These are phyloP conservation scores for Fraxinus floribunda DNA, from an alignment of 305 asterid species.

Conservation along the genomic window DNA sequence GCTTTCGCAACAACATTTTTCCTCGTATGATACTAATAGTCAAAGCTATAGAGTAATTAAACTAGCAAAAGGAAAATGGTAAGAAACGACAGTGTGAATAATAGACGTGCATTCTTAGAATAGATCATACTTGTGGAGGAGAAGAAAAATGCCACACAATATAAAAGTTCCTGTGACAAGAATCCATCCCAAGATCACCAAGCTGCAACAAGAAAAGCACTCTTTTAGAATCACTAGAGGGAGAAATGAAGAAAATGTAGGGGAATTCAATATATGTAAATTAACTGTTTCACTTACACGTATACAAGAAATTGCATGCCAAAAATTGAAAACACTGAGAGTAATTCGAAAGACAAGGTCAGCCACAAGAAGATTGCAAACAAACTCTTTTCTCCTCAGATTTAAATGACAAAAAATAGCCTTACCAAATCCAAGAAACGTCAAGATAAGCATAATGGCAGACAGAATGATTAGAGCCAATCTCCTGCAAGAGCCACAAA, in stretches of 20 bases:
- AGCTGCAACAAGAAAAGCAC: slow-evolving; percentile 47
- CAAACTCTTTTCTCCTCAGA: not conserved
- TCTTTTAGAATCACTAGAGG: not conserved
- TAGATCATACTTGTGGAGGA: slow-evolving; percentile 78
- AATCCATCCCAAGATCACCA: slow-evolving; percentile 84
- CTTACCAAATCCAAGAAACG: slow-evolving; percentile 85
- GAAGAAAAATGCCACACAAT: slow-evolving; percentile 76
- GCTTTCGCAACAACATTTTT: not conserved
- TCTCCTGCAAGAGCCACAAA: slow-evolving; percentile 58
- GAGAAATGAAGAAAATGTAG: slow-evolving; percentile 5
- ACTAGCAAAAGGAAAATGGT: not conserved
- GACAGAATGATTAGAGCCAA: slow-evolving; percentile 79
- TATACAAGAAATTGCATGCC: slow-evolving; percentile 77
- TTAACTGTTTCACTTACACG: slow-evolving; percentile 53
- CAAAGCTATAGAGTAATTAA: not conserved
- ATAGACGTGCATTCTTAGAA: not conserved
- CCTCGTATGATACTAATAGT: not conserved
- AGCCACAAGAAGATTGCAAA: not conserved
- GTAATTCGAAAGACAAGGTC: slow-evolving; percentile 7
- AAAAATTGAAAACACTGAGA: slow-evolving; percentile 72
- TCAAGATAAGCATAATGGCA: slow-evolving; percentile 74
- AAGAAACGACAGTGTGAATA: not conserved
- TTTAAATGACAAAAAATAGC: slow-evolving; percentile 2
- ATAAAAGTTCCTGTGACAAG: slow-evolving; percentile 78
- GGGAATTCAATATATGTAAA: not conserved